Base-by-base conservation (phyloP, 2,329 filamentous ascomycete species). In the Diaporthe sp. region DNA sequence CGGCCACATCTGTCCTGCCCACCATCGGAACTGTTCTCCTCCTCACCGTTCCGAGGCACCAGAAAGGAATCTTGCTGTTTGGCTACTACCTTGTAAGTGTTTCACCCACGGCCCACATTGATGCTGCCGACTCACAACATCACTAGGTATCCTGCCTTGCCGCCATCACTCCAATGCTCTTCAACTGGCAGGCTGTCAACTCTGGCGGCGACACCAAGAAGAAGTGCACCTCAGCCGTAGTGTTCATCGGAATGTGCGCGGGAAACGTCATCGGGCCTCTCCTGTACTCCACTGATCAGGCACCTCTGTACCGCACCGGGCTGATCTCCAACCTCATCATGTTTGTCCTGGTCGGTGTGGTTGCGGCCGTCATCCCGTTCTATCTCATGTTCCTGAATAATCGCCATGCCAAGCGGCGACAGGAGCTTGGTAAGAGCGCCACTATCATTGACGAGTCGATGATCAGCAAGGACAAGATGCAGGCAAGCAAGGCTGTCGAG, bases 151-250 rank as follows among this genome's bases (percentile, higher is more conserved):
- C 79, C 9, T 79, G 77, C 70, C 75, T 78, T 9, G 79, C 79
- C 0, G 73, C 77, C 53, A 82, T 79, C 70, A 87, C 91, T 4
- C 91, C 90, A 0, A 81, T 92, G 39, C 88, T 92, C 53, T 92
- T 90, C 76, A 88, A 88, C 0, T 92, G 89, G 89, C 89, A 88
- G 2, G 85, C 88, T 2, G 89, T 90, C 75, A 92, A 92, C 76
- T 92, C 92, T 0, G 92, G 89, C 0, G 92, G 92, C 1, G 91
- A 94, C 78, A 94, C 92, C 0, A 94, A 94, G 82, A 90, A 90
- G 76, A 93, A 93, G 78, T 88, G 89, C 13, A 92, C 89, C 0
- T 93, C 91, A 0, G 91, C 88, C 17, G 85, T 92, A 9, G 84
- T 94, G 1, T 92, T 94, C 78, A 87, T 94, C 61, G 91, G 91